These are phyloP conservation scores for Oidiodendron maius DNA, from an alignment of 495 filamentous ascomycete species.

Conservation along the genomic window DNA sequence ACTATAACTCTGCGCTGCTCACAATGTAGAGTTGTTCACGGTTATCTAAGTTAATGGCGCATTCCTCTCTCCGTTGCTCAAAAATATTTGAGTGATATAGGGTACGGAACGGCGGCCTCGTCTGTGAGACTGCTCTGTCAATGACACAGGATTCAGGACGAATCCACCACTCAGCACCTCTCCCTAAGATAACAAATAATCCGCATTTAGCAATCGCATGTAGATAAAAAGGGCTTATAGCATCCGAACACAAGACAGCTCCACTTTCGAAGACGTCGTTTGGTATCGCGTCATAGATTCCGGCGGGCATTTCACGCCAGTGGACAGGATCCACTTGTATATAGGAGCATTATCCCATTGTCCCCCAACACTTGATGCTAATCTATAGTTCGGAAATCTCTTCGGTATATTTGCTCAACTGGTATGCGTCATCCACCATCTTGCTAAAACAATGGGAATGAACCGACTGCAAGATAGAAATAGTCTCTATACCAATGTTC, in stretches of 20 bases:
- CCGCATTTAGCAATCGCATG: background rate
- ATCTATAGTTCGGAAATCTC: no score
- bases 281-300: conserved; percentile 41
- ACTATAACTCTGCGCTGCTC: no score
- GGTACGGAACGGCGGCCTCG: background rate
- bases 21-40: no score
- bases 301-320: conserved; percentile 59
- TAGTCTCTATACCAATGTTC: no score
- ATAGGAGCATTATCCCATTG: conserved; percentile 29
- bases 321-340: conserved; percentile 75
- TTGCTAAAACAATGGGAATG: no score
- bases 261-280: conserved; percentile 15
- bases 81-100: background rate
- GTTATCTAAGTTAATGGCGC: background rate
- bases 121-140: background rate
- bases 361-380: background rate
- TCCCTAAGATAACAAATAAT: background rate
- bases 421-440: no score
- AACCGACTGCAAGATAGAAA: no score
- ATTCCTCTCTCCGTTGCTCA: background rate
- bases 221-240: conserved; percentile 2
- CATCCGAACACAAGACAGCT: background rate
- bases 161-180: background rate
- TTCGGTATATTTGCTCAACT: no score
- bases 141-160: background rate